Percentiles rank a stretch among this genome's conserved stretches.
phyloP scores from a whole-genome alignment of 129 eudicot species.

The Artemisia tridentata region DNA sequence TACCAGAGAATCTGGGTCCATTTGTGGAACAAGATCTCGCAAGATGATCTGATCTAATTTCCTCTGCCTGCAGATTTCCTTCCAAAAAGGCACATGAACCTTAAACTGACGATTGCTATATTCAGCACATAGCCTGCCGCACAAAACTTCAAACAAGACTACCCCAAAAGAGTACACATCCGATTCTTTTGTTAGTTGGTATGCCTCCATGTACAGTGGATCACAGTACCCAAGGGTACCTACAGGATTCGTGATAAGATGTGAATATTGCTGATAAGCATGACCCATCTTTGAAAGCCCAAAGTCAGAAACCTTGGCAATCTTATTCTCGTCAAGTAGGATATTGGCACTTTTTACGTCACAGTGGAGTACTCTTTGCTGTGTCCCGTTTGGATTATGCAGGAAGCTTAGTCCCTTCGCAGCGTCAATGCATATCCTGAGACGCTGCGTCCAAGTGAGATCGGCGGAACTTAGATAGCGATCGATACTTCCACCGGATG shows the following conservation, averaged over 20 bases:
- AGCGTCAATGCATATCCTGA: no score
- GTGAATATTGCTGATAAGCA: no score
- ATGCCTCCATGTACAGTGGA: background rate
- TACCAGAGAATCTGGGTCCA: background rate
- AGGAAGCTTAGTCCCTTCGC: no score
- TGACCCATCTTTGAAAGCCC: conserved; percentile 17
- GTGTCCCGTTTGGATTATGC: no score
- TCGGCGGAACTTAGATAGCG: background rate
- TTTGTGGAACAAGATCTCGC: background rate
- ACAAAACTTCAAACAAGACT: conserved; percentile 13
- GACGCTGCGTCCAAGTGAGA: conserved; percentile 3
- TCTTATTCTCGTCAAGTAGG: no score
- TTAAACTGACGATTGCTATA: background rate
- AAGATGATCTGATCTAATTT: background rate
- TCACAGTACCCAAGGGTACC: no score
- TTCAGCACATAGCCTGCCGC: conserved; percentile 10
- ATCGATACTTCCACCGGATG: background rate
- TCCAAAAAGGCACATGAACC: background rate
- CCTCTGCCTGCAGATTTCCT: background rate
- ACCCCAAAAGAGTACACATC: no score
- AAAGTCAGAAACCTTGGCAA: background rate
- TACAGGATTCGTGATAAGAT: no score
- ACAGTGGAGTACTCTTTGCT: no score
- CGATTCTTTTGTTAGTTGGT: conserved; percentile 1
- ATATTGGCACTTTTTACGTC: no score